Percentiles rank a stretch among this genome's conserved stretches.
These are phyloP conservation scores for Lepiota venenata DNA, from an alignment of 768 basidiomycete species.

Conservation along the genomic window DNA sequence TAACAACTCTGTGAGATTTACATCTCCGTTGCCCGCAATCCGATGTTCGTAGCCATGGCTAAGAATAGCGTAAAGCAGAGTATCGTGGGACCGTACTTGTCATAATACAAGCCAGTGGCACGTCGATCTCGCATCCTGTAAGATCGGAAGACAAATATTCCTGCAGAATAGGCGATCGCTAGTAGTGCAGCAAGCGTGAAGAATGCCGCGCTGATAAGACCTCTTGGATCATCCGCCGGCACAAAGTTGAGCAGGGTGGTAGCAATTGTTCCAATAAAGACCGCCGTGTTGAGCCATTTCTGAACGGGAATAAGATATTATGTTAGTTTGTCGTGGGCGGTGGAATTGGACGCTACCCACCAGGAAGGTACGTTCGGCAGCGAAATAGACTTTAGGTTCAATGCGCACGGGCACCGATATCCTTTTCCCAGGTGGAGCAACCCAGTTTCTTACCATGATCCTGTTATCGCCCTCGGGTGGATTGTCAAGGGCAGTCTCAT, in stretches of 20 bases:
- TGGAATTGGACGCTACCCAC: conserved; percentile 42
- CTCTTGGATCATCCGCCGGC: conserved; percentile 63
- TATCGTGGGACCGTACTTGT: conserved; percentile 81
- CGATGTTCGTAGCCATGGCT: conserved; percentile 75
- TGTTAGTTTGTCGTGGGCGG: conserved; percentile 3
- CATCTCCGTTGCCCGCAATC: conserved; percentile 61
- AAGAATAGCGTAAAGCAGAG: conserved; percentile 67
- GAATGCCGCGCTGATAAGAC: conserved; percentile 81
- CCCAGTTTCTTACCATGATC: conserved; percentile 63
- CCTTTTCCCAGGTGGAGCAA: conserved; percentile 80
- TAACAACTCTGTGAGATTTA: conserved; percentile 15
- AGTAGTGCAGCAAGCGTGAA: conserved; percentile 91
- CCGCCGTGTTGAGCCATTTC: conserved; percentile 89
- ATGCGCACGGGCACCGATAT: conserved; percentile 94
- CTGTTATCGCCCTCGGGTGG: conserved; percentile 44
- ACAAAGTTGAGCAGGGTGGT: conserved; percentile 89
- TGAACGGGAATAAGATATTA: conserved; percentile 22
- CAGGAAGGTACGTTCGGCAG: conserved; percentile 91
- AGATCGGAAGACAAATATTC: conserved; percentile 77
- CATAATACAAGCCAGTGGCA: conserved; percentile 84
- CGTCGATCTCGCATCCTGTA: conserved; percentile 61
- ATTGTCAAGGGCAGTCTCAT: conserved; percentile 31
- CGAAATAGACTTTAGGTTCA: conserved; percentile 98
- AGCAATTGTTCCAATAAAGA: conserved; percentile 86
- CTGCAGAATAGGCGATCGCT: conserved; percentile 83